These are phyloP conservation scores for Antitrichia curtipendula DNA, from an alignment of 225 moss, liverwort and hornwort species.

Conservation along the genomic window DNA sequence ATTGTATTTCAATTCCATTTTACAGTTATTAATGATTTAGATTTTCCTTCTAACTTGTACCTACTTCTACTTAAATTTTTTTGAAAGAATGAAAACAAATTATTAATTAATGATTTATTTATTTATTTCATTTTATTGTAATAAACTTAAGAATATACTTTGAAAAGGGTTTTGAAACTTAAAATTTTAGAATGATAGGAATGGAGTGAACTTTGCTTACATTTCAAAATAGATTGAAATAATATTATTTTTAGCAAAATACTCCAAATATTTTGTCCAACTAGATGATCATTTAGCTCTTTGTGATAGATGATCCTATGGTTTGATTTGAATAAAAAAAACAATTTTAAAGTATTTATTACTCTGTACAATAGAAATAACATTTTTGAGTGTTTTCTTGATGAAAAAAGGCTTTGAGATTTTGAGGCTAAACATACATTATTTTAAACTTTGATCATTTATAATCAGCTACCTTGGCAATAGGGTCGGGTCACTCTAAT, in stretches of 20 bases:
- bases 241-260: too few relatives aligned
- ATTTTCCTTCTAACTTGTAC: not conserved
- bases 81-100: not conserved
- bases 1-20: not conserved
- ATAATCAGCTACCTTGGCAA: too few relatives aligned
- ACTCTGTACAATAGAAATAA: accelerated
- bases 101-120: too few relatives aligned
- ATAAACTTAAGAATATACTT: too few relatives aligned
- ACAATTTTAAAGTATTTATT: accelerated
- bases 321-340: not conserved
- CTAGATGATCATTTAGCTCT: too few relatives aligned
- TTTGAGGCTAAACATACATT: not conserved
- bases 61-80: accelerated
- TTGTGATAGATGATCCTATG: too few relatives aligned
- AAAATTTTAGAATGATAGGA: too few relatives aligned
- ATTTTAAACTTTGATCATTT: accelerated
- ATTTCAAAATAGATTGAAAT: too few relatives aligned
- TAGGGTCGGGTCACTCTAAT: accelerated
- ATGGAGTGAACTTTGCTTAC: too few relatives aligned
- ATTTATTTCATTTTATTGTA: too few relatives aligned
- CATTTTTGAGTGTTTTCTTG: not conserved
- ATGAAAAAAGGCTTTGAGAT: accelerated
- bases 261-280: too few relatives aligned
- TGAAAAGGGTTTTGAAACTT: too few relatives aligned
- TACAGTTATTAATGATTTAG: not conserved